These are phyloP conservation scores for Pseudocohnilembus persalinus DNA, from an alignment of 169 alveolate species.

Conservation along the genomic window DNA sequence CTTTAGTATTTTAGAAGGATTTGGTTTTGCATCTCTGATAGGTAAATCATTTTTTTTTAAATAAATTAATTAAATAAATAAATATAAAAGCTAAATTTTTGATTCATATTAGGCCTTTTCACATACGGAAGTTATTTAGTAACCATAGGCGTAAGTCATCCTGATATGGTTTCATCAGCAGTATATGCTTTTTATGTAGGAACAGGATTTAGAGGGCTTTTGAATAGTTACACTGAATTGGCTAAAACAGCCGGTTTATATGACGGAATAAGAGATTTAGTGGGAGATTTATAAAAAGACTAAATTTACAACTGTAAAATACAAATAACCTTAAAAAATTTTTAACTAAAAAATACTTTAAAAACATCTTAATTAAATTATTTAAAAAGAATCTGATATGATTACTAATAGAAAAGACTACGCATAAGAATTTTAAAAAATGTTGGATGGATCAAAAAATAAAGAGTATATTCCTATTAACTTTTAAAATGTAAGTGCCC, in stretches of 20 bases:
- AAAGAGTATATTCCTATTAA: not conserved
- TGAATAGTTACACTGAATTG: conserved; percentile 31
- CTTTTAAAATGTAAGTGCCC: not conserved
- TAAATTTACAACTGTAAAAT: not conserved
- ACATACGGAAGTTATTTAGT: conserved; percentile 34
- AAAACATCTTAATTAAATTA: too few relatives aligned
- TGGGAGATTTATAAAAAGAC: conserved; percentile 14
- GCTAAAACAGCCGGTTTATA: conserved; percentile 43
- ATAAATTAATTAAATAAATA: too few relatives aligned
- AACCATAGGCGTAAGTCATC: conserved; percentile 29
- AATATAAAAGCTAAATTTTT: too few relatives aligned
- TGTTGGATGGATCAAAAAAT: not conserved
- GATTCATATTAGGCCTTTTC: not conserved
- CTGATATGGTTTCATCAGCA: conserved; percentile 27
- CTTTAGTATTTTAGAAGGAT: conserved; percentile 38
- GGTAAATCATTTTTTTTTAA: not conserved
- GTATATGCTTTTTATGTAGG: conserved; percentile 41
- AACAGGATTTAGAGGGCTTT: conserved; percentile 26
- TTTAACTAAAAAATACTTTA: too few relatives aligned
- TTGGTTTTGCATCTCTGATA: conserved; percentile 28
- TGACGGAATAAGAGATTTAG: conserved; percentile 11
- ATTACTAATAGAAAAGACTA: not conserved
- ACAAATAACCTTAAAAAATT: not conserved
- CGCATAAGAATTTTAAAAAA: too few relatives aligned
- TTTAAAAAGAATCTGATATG: too few relatives aligned